These are phyloP conservation scores for Keqinozyma sinolaborantium DNA, from an alignment of 1,139 yeast genomes.

Conservation along the genomic window DNA sequence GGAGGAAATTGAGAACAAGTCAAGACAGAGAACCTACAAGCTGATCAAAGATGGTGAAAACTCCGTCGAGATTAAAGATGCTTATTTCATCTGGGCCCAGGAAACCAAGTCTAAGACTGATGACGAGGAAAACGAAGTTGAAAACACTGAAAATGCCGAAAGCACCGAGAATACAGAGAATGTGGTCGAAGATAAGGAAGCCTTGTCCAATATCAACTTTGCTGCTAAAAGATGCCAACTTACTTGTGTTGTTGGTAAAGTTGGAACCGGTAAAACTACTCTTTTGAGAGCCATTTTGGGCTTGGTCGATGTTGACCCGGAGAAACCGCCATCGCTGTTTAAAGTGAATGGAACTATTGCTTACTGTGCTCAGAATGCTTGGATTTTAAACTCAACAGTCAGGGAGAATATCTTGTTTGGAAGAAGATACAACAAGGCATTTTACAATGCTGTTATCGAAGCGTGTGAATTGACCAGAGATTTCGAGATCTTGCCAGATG, in stretches of 20 bases:
- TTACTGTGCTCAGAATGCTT: conserved; percentile 35
- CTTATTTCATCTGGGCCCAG: conserved; percentile 20
- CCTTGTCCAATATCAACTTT: conserved; percentile 51
- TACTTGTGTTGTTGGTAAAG: conserved; percentile 75
- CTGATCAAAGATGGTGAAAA: conserved; percentile 13
- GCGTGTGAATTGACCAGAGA: conserved; percentile 38
- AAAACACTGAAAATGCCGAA: conserved; percentile 28
- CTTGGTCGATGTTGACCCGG: conserved; percentile 26
- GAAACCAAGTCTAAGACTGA: conserved; percentile 2
- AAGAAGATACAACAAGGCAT: conserved; percentile 20
- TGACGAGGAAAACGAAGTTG: conserved; percentile 34
- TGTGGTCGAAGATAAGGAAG: conserved; percentile 41
- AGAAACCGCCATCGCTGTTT: conserved; percentile 5
- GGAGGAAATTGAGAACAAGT: conserved; percentile 28
- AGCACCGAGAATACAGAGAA: too few species aligned
- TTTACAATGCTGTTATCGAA: conserved; percentile 27
- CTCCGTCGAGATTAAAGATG: conserved; percentile 15
- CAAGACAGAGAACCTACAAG: conserved; percentile 10
- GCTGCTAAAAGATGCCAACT: conserved; percentile 58
- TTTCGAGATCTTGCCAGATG: conserved; percentile 34
- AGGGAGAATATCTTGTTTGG: conserved; percentile 42
- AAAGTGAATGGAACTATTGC: conserved; percentile 25
- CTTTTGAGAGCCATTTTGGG: conserved; percentile 62
- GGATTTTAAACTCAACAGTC: conserved; percentile 39
- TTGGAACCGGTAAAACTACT: conserved; percentile 82